These are phyloP conservation scores for Filobasidium wieringae DNA, from an alignment of 768 basidiomycete genomes.

Conservation along the genomic window DNA sequence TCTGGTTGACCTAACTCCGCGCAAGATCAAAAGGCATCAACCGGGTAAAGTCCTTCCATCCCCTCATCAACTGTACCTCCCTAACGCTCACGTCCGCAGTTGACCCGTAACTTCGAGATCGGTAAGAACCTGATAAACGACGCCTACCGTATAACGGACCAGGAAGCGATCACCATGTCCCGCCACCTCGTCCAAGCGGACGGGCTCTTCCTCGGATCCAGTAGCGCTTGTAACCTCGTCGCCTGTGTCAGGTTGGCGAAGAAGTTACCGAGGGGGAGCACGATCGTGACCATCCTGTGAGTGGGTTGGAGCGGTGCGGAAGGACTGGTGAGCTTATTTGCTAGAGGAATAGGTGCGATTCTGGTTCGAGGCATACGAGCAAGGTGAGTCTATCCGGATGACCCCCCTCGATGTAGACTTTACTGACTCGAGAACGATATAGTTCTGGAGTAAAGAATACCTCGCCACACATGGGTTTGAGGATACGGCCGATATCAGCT, in stretches of 20 bases:
- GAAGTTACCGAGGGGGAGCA: constrained; percentile 55
- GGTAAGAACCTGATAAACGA: constrained; percentile 78
- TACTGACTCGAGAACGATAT: background rate
- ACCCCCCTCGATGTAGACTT: background rate
- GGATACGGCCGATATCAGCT: constrained; percentile 21
- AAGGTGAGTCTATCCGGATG: constrained; percentile 50
- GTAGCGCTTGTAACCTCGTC: constrained; percentile 91
- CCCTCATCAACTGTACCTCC: background rate
- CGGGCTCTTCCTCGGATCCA: constrained; percentile 88
- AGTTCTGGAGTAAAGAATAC: constrained; percentile 38
- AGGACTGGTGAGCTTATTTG: background rate
- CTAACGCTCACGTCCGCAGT: constrained; percentile 9
- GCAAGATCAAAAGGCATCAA: constrained; percentile 50
- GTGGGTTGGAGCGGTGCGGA: background rate
- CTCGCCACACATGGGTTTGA: constrained; percentile 20
- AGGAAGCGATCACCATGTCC: constrained; percentile 91
- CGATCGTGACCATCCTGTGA: constrained; percentile 76
- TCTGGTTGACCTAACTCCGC: background rate
- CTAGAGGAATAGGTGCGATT: constrained; percentile 56
- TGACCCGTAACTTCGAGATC: constrained; percentile 79
- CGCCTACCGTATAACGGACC: constrained; percentile 72
- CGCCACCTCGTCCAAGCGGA: constrained; percentile 81
- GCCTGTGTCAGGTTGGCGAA: constrained; percentile 71
- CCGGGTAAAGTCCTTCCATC: constrained; percentile 39
- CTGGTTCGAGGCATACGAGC: constrained; percentile 81